Percentiles rank a stretch among this genome's conserved stretches.
phyloP scores from a whole-genome alignment of 2,329 filamentous ascomycete species.

The Penicillium brevicompactum region DNA sequence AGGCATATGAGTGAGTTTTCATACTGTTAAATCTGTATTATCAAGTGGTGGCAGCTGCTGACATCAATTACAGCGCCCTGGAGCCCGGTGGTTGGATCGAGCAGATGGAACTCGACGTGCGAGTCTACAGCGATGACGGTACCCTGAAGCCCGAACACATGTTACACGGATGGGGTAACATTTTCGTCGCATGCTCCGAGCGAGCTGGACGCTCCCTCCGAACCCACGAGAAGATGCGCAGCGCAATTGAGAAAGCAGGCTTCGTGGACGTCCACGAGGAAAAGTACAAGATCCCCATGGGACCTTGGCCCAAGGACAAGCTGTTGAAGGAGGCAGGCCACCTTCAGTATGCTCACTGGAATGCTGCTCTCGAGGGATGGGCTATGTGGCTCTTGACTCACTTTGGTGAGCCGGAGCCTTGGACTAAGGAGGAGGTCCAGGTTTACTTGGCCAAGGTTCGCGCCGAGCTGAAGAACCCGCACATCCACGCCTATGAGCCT shows the following conservation, averaged over 20 bases:
- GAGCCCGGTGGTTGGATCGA: conserved; percentile 12
- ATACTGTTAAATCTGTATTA: neutral
- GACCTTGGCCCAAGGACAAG: conserved; percentile 33
- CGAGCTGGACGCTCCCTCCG: conserved; percentile 24
- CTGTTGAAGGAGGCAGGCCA: conserved; percentile 43
- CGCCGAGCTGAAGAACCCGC: conserved; percentile 4
- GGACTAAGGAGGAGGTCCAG: conserved; percentile 22
- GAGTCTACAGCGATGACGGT: conserved; percentile 12
- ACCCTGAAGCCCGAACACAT: conserved; percentile 1
- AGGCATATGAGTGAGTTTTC: conserved; percentile 13
- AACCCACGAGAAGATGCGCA: conserved; percentile 27
- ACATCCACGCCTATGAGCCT: conserved; percentile 3
- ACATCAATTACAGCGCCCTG: neutral
- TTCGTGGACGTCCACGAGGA: conserved; percentile 36
- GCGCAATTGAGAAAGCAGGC: conserved; percentile 29
- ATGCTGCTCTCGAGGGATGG: conserved; percentile 29
- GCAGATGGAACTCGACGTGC: conserved; percentile 13
- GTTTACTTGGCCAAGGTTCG: conserved; percentile 1
- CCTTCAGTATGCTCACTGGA: conserved; percentile 32
- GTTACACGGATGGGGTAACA: conserved; percentile 12
- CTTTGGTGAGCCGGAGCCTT: conserved; percentile 24
- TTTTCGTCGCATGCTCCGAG: conserved; percentile 25
- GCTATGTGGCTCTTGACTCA: conserved; percentile 32
- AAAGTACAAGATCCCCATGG: conserved; percentile 30
- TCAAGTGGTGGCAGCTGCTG: neutral